These are phyloP conservation scores for Monosporascus sp. DNA, from an alignment of 2,329 filamentous ascomycete genomes.

Conservation along the genomic window DNA sequence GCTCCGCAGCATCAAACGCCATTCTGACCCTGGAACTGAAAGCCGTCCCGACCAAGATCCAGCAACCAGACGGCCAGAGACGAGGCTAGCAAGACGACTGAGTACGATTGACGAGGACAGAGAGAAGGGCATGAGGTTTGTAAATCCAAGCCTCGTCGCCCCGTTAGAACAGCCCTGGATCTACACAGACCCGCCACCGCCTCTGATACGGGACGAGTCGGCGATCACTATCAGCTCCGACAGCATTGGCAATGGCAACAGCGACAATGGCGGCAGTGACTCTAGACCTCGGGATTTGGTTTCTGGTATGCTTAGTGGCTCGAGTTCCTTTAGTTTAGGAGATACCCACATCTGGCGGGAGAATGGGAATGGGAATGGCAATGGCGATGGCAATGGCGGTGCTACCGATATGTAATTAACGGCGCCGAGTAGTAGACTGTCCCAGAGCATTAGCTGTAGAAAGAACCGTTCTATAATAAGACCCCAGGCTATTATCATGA, in stretches of 20 bases:
- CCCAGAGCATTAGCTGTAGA: no score
- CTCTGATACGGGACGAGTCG: constrained; percentile 15
- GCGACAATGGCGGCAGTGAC: not conserved
- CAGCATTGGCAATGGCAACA: constrained; percentile 6
- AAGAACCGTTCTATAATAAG: no score
- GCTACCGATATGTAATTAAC: no score
- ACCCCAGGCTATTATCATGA: no score
- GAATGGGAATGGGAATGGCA: constrained; percentile 18
- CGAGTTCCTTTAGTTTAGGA: constrained; percentile 24
- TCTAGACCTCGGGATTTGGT: not conserved
- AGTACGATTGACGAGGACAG: constrained; percentile 68
- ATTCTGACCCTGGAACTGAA: constrained; percentile 44
- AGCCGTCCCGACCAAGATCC: constrained; percentile 36
- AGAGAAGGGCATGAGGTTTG: constrained; percentile 64
- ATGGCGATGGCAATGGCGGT: constrained; percentile 15
- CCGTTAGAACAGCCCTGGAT: constrained; percentile 71
- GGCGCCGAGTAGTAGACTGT: no score
- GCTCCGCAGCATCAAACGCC: constrained; percentile 71
- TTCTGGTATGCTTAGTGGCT: constrained; percentile 17
- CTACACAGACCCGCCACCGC: constrained; percentile 48
- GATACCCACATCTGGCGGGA: constrained; percentile 25
- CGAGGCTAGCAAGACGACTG: constrained; percentile 42
- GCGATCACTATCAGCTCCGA: constrained; percentile 4
- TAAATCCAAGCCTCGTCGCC: constrained; percentile 68
- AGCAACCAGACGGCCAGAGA: constrained; percentile 23